These are phyloP conservation scores for Hordeum marinum DNA, from an alignment of 176 grass and related monocot genomes.

Conservation along the genomic window DNA sequence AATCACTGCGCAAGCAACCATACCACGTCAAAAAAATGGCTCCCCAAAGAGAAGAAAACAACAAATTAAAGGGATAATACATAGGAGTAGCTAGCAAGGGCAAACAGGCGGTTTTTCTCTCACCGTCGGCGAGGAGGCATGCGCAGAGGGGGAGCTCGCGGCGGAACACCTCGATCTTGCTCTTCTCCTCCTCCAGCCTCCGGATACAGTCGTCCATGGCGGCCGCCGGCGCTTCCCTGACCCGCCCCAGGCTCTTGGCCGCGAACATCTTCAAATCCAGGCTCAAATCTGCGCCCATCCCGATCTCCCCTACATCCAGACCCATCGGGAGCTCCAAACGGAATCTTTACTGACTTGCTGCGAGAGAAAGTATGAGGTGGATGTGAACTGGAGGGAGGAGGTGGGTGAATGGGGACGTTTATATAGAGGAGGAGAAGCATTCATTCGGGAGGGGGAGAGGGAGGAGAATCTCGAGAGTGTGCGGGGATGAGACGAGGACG, in stretches of 20 bases:
- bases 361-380: background rate
- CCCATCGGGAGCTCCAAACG: conserved; percentile 14
- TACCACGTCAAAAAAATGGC: conserved; percentile 19
- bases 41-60: background rate
- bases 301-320: conserved; percentile 47
- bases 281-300: conserved; percentile 47
- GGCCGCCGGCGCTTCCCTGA: conserved; percentile 28
- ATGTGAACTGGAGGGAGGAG: background rate
- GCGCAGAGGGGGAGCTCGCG: conserved; percentile 82
- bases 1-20: conserved; percentile 51
- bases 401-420: background rate
- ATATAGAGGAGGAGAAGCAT: conserved; percentile 10
- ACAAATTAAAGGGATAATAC: background rate
- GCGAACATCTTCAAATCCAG: conserved; percentile 63
- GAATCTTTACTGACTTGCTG: background rate
- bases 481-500: background rate
- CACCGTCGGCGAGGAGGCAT: conserved; percentile 63
- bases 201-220: conserved; percentile 51
- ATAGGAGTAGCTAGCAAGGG: background rate
- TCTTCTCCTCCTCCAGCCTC: conserved; percentile 68
- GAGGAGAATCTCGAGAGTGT: conserved; percentile 21
- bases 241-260: conserved; percentile 33
- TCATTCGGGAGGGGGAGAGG: too few species aligned
- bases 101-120: background rate
- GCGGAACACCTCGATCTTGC: conserved; percentile 77